These are phyloP conservation scores for Uncinocarpus reesii DNA, from an alignment of 2,329 filamentous ascomycete genomes.

Conservation along the genomic window DNA sequence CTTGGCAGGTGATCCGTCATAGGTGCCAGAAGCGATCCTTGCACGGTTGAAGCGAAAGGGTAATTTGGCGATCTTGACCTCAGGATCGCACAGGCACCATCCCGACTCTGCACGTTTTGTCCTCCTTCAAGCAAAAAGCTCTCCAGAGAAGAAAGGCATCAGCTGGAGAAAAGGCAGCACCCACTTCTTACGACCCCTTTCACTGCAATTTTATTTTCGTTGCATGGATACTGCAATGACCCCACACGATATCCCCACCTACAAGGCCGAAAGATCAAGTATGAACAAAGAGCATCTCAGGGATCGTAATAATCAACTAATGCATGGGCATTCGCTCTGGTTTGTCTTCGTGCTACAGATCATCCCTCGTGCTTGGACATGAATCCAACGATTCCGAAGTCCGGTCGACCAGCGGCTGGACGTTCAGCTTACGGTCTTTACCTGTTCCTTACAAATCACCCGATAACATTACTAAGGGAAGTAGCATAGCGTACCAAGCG, in stretches of 20 bases:
- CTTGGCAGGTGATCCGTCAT: not conserved
- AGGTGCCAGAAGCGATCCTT: conserved; percentile 12
- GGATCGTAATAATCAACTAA: not conserved
- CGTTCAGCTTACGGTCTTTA: not conserved
- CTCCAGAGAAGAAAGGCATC: not conserved
- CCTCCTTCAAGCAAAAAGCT: not conserved
- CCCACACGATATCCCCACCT: conserved; percentile 1
- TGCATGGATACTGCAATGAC: conserved; percentile 2
- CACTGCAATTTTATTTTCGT: conserved; percentile 8
- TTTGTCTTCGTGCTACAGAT: conserved; percentile 3
- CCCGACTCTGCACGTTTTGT: conserved; percentile 5
- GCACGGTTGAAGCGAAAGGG: conserved; percentile 1
- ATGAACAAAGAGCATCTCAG: not conserved
- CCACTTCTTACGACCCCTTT: conserved; percentile 4
- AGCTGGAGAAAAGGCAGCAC: conserved; percentile 1
- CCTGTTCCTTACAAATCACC: not conserved
- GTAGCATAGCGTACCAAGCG: too few species aligned
- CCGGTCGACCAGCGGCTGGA: not conserved
- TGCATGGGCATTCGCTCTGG: conserved; percentile 7
- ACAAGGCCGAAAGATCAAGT: conserved; percentile 2
- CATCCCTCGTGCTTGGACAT: conserved; percentile 8
- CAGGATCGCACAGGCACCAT: conserved; percentile 1
- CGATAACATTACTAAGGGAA: not conserved
- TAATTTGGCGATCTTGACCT: not conserved
- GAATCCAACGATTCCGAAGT: conserved; percentile 5